These are phyloP conservation scores for Rosa lucieae DNA, from an alignment of 306 rosid species.

Conservation along the genomic window DNA sequence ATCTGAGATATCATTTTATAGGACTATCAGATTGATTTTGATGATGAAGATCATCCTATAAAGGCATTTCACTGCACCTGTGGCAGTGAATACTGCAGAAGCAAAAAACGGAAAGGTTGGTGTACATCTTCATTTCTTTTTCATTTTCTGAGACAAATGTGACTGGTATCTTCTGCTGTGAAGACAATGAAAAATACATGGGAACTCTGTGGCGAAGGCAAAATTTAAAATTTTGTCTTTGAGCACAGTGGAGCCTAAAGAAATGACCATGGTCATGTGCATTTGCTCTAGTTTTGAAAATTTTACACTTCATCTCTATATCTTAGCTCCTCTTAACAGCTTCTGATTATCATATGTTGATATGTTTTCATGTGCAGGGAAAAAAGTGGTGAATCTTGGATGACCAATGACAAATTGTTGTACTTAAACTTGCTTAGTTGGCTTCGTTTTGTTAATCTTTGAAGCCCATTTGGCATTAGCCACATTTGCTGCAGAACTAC, in stretches of 20 bases:
- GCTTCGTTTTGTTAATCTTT: background rate
- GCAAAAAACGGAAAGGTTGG: slow-evolving; percentile 45
- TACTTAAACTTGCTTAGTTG: background rate
- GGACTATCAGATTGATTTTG: slow-evolving; percentile 91
- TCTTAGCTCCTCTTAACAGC: background rate
- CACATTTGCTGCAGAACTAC: background rate
- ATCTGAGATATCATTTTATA: slow-evolving; percentile 32
- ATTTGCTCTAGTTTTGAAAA: background rate
- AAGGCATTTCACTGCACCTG: slow-evolving; percentile 76
- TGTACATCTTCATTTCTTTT: background rate
- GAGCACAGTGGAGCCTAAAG: background rate
- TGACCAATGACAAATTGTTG: background rate
- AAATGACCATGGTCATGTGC: background rate
- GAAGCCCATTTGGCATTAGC: background rate
- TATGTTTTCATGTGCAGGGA: slow-evolving; percentile 13
- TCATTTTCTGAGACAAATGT: background rate
- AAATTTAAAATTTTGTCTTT: background rate
- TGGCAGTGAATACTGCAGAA: slow-evolving; percentile 69
- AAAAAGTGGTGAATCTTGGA: background rate
- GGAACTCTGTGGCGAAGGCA: background rate
- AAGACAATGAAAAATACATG: background rate
- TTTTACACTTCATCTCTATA: background rate
- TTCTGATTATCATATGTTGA: background rate
- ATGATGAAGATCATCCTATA: slow-evolving; percentile 67
- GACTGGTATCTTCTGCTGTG: background rate